Conservation (phyloP, 1,139 yeast genomes). For the Kurtzmaniella quercitrusa region DNA sequence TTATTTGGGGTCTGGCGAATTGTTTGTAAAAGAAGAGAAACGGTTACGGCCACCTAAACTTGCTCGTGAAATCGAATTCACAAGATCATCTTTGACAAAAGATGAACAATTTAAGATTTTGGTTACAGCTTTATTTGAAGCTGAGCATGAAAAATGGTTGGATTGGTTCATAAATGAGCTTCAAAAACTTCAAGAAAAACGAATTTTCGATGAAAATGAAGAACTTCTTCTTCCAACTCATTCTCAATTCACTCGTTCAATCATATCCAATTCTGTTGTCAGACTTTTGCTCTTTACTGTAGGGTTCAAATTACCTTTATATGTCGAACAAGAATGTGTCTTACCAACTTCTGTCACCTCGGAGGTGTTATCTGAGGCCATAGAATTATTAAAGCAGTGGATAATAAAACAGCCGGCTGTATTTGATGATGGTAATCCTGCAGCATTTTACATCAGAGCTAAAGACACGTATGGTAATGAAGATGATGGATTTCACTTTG, state of each 20-base stretch:
- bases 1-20: constrained; percentile 51
- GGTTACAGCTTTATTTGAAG: constrained; percentile 46
- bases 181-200: constrained; percentile 22
- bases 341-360: constrained; percentile 16
- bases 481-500: constrained; percentile 17
- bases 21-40: constrained; percentile 21
- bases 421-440: constrained; percentile 42
- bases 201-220: constrained; percentile 13
- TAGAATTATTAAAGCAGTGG: constrained; percentile 31
- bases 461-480: constrained; percentile 20
- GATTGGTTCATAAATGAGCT: constrained; percentile 42
- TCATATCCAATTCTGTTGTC: constrained; percentile 34
- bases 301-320: constrained; percentile 39
- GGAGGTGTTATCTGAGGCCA: constrained; percentile 17
- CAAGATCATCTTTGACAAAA: constrained; percentile 22
- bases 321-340: constrained; percentile 30
- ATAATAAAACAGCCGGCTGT: constrained; percentile 23
- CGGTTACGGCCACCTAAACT: constrained; percentile 19
- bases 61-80: constrained; percentile 38
- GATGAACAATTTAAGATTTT: constrained; percentile 42
- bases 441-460: constrained; percentile 29
- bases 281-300: constrained; percentile 27
- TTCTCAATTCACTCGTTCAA: constrained; percentile 18
- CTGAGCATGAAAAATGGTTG: constrained; percentile 37
- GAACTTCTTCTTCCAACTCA: constrained; percentile 13